Evolutionary conservation across 169 alveolate genomes (phyloP), one percentile per base, ranked within the genome.

Genomic region (Cyclospora cayetanensis): DNA sequence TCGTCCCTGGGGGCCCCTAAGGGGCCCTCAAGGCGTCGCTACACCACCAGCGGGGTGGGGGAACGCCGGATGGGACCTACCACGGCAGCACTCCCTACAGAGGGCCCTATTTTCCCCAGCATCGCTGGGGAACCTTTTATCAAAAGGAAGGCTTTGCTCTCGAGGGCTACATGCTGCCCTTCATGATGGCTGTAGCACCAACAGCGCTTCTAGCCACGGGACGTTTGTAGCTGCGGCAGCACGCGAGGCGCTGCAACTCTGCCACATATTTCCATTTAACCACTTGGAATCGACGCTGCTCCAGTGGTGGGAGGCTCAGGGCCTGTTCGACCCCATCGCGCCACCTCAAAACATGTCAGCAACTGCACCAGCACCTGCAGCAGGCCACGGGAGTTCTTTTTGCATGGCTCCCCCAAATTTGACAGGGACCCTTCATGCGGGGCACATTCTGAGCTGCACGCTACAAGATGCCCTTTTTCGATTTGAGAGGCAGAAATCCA

Each of bases 391-490:
- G 27, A 60, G n/a, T n/a, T n/a, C n/a, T 12, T 60, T 60, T n/a
- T 60, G 72, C 72, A 60, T 60, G 72, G 72, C 72, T 1, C 72
- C 72, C n/a, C 72, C 72, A 12, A 60, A 60, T n/a, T n/a, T 60
- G n/a, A 60, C 72, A 5, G 72, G 72, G 27, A 20, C 72, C 35
- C n/a, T 60, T n/a, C 72, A 60, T 60, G 72, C 72, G 72, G 72
- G 72, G 72, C 72, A 60, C 31, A 7, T 60, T 15, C 15, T 60
- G 72, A 20, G 35, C 1, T 12, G 18, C 34, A 60, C 72, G 18
- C 15, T 60, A 20, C 34, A 60, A 60, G 72, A 60, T n/a, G 72
- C 27, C 7, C 4, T 60, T 12, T 60, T 60, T 2, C 72, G 72
- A 7, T 60, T 60, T 60, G 34, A 60, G n/a, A 0, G 72, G n/a